A percentile compares a stretch with the other conserved stretches of the same genome.
Conservation (phyloP, 2,329 filamentous ascomycete genomes). For the Aureobasidium sp. region DNA sequence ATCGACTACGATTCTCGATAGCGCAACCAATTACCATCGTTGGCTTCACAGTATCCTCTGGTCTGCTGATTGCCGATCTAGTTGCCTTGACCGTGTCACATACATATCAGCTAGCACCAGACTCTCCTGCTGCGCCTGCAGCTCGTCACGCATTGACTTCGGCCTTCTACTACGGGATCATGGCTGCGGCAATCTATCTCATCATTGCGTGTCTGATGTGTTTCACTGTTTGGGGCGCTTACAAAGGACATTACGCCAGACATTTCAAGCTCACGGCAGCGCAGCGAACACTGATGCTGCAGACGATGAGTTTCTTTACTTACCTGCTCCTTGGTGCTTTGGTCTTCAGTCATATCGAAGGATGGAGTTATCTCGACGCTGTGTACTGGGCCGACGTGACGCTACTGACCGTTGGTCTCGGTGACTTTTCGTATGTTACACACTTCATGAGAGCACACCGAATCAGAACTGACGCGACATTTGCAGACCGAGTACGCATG, state of each 20-base stretch:
- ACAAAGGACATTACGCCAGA: conserved; percentile 47
- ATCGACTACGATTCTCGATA: conserved; percentile 46
- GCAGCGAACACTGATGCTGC: conserved; percentile 50
- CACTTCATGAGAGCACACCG: not conserved
- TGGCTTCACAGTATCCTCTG: conserved; percentile 51
- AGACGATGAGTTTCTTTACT: conserved; percentile 44
- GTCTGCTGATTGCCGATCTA: conserved; percentile 49
- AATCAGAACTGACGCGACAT: not conserved
- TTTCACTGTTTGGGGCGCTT: conserved; percentile 50
- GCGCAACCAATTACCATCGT: conserved; percentile 54
- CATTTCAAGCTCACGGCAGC: conserved; percentile 50
- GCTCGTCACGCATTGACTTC: conserved; percentile 43
- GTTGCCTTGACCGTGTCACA: conserved; percentile 39
- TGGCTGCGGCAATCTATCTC: conserved; percentile 51
- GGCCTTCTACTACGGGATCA: conserved; percentile 54
- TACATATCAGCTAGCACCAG: conserved; percentile 36
- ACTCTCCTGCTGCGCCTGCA: conserved; percentile 21
- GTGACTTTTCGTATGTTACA: conserved; percentile 35
- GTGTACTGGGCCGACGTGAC: conserved; percentile 53
- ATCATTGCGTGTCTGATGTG: conserved; percentile 49
- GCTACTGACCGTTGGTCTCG: conserved; percentile 49
- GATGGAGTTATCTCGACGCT: conserved; percentile 47
- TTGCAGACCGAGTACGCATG: conserved; percentile 39
- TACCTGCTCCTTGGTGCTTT: conserved; percentile 44
- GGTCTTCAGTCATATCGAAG: conserved; percentile 43